These are phyloP conservation scores for Kazachstania sp. DNA, from an alignment of 1,139 yeast genomes.

Conservation along the genomic window DNA sequence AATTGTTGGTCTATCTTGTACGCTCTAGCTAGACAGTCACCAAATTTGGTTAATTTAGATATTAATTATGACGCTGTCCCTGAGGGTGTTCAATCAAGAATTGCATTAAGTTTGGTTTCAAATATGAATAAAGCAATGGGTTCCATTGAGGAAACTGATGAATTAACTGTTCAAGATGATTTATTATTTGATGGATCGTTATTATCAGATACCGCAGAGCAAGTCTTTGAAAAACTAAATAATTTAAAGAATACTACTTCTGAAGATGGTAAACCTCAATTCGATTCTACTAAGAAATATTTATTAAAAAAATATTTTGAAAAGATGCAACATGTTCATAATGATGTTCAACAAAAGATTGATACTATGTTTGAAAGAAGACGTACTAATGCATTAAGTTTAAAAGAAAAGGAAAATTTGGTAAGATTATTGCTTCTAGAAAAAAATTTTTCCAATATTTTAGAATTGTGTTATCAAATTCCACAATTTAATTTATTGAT, in stretches of 20 bases:
- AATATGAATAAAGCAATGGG: constrained; percentile 63
- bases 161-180: constrained; percentile 37
- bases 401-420: constrained; percentile 64
- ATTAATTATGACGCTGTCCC: constrained; percentile 62
- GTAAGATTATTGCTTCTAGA: constrained; percentile 57
- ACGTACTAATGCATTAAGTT: constrained; percentile 45
- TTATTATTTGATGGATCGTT: constrained; percentile 46
- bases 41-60: constrained; percentile 60
- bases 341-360: constrained; percentile 52
- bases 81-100: constrained; percentile 64
- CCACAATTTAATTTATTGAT: constrained; percentile 18
- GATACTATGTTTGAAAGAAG: constrained; percentile 54
- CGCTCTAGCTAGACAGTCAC: constrained; percentile 60
- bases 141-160: constrained; percentile 33
- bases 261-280: constrained; percentile 11
- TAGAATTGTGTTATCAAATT: constrained; percentile 41
- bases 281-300: constrained; percentile 34
- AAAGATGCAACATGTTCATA: constrained; percentile 45
- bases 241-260: constrained; percentile 1
- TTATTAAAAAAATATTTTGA: constrained; percentile 41
- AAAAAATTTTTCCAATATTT: constrained; percentile 55
- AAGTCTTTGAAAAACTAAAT: constrained; percentile 49
- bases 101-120: constrained; percentile 74
- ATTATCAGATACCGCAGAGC: constrained; percentile 60
- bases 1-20: constrained; percentile 52